Evolutionary conservation across 495 filamentous ascomycete genomes (phyloP).

Genomic region (Aspergillus diversus): DNA sequence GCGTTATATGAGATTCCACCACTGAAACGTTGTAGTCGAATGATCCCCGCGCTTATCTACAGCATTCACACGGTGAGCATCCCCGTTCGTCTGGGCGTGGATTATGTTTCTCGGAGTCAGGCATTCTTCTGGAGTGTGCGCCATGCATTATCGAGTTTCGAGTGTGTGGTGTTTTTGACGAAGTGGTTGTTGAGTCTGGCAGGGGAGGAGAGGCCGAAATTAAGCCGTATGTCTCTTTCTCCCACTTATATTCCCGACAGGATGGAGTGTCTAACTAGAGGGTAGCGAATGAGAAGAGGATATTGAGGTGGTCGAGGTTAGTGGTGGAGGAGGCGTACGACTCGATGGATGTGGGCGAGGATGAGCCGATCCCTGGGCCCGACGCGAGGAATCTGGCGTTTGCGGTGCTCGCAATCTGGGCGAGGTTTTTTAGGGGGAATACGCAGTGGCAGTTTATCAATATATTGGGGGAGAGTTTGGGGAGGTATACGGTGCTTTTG

Average conservation of each 20-base stretch:
- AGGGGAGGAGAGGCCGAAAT: background rate
- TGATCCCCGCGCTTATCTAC: background rate
- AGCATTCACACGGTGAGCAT: background rate
- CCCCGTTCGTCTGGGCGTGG: background rate
- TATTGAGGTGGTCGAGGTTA: background rate
- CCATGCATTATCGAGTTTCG: background rate
- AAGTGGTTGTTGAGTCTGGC: background rate
- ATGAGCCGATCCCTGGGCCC: background rate
- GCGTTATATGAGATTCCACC: background rate
- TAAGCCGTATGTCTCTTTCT: no score
- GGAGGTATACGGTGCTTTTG: background rate
- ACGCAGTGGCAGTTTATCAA: constrained; percentile 13
- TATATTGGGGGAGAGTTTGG: constrained; percentile 4
- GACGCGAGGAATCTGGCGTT: background rate
- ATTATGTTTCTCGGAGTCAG: background rate
- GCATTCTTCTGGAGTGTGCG: background rate
- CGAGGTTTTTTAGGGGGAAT: constrained; percentile 8
- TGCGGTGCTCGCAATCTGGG: constrained; percentile 11
- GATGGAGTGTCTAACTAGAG: background rate
- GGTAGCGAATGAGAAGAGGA: constrained; percentile 9
- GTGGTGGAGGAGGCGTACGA: constrained; percentile 13
- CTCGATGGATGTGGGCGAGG: constrained; percentile 5
- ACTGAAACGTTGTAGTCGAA: background rate
- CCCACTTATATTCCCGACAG: background rate
- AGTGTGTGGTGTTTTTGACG: background rate